Evolutionary conservation across 2,329 filamentous ascomycete genomes (phyloP).

Genomic region (Cladosporium sp.): DNA sequence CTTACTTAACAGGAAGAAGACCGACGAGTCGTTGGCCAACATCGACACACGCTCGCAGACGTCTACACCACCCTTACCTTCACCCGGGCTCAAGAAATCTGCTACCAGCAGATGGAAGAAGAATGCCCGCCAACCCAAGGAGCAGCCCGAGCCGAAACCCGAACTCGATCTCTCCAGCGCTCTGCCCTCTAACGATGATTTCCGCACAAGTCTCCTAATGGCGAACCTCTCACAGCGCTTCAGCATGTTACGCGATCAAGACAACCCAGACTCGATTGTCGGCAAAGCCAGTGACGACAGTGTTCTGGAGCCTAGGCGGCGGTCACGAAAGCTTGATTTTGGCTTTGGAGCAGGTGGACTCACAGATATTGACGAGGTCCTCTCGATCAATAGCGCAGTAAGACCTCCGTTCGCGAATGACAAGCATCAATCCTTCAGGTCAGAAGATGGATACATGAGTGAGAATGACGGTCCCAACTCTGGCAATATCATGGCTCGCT

Average conservation of each 20-base stretch:
- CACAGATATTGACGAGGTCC: slow-evolving; percentile 85
- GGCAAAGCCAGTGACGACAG: slow-evolving; percentile 96
- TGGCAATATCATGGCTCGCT: slow-evolving; percentile 76
- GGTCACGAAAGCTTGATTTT: slow-evolving; percentile 73
- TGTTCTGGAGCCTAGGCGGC: slow-evolving; percentile 76
- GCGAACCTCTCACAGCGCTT: slow-evolving; percentile 91
- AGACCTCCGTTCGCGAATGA: slow-evolving; percentile 57
- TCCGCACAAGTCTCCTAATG: slow-evolving; percentile 94
- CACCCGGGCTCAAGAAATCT: slow-evolving; percentile 29
- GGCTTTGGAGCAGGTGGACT: slow-evolving; percentile 55
- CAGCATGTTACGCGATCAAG: slow-evolving; percentile 93
- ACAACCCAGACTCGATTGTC: slow-evolving; percentile 81
- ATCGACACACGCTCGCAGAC: not conserved
- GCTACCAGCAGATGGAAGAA: slow-evolving; percentile 38
- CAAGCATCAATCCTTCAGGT: slow-evolving; percentile 62
- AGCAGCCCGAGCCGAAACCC: slow-evolving; percentile 51
- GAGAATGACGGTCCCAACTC: slow-evolving; percentile 61
- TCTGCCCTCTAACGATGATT: slow-evolving; percentile 80
- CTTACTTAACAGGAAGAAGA: slow-evolving; percentile 14
- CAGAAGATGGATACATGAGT: slow-evolving; percentile 54
- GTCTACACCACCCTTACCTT: slow-evolving; percentile 14
- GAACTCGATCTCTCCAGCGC: slow-evolving; percentile 70
- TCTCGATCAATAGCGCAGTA: slow-evolving; percentile 65
- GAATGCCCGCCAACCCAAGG: slow-evolving; percentile 43
- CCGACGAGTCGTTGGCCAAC: slow-evolving; percentile 7